Percentiles rank a stretch among this genome's conserved stretches.
phyloP scores from a whole-genome alignment of 169 alveolate species.

The Babesia bigemina region DNA sequence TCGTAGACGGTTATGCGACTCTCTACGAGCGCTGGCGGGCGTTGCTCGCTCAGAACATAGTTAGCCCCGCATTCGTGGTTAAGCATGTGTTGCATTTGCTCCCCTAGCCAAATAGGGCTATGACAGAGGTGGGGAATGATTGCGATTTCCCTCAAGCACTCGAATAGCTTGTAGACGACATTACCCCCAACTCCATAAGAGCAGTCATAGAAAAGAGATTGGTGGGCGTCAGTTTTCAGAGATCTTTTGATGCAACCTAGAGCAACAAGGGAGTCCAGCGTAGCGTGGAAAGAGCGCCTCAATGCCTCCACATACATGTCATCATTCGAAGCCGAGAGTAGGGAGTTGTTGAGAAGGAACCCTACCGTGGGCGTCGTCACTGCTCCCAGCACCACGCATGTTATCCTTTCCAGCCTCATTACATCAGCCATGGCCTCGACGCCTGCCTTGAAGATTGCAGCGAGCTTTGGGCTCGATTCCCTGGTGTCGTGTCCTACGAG shows the following conservation, averaged over 20 bases:
- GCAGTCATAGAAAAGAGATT: constrained; percentile 48
- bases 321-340: constrained; percentile 1
- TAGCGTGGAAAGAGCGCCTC: not conserved
- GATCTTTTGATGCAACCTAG: constrained; percentile 28
- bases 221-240: not conserved
- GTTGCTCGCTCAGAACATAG: constrained; percentile 62
- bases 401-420: constrained; percentile 12
- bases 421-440: constrained; percentile 33
- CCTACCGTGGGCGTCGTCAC: constrained; percentile 57
- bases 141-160: constrained; percentile 32
- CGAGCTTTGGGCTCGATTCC: constrained; percentile 21
- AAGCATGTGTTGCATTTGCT: not conserved
- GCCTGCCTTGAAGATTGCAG: constrained; percentile 30
- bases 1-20: not conserved
- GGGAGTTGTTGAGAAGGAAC: constrained; percentile 27
- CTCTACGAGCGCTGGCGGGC: constrained; percentile 34
- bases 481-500: constrained; percentile 58
- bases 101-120: constrained; percentile 6
- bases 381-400: constrained; percentile 26
- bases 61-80: constrained; percentile 69
- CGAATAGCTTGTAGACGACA: constrained; percentile 33
- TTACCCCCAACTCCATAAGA: constrained; percentile 58
- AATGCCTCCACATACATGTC: constrained; percentile 14
- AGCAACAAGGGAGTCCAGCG: constrained; percentile 1
- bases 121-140: constrained; percentile 37